Evolutionary conservation across 1,284 basidiomycete species (phyloP).

Genomic region (Tilletia indica): DNA sequence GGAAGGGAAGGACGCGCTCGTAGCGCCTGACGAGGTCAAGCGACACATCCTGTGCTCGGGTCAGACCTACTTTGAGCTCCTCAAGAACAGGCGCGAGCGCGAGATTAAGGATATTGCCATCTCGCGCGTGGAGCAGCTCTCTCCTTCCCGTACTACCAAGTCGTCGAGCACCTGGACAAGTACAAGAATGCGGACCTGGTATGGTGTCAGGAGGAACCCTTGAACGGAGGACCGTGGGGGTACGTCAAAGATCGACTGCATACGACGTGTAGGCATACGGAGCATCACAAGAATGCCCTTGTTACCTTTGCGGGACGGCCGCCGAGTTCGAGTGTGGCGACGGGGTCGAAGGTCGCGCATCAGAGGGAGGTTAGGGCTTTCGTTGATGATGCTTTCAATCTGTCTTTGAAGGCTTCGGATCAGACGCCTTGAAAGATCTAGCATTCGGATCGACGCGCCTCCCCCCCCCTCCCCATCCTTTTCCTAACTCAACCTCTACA

Average conservation of each 20-base stretch:
- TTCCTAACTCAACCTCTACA: too few species aligned
- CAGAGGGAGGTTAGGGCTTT: constrained; percentile 50
- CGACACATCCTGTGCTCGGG: constrained; percentile 77
- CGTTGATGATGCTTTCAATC: constrained; percentile 46
- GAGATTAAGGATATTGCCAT: constrained; percentile 83
- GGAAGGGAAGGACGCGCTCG: constrained; percentile 64
- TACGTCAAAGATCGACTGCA: constrained; percentile 76
- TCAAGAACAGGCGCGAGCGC: constrained; percentile 60
- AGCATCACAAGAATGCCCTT: constrained; percentile 78
- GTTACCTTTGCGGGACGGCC: constrained; percentile 51
- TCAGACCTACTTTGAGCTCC: constrained; percentile 87
- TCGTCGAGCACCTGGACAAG: constrained; percentile 64
- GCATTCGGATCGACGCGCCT: too few species aligned
- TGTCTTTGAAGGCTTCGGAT: constrained; percentile 27
- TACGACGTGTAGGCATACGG: constrained; percentile 47
- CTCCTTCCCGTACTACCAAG: constrained; percentile 84
- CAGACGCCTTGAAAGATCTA: constrained; percentile 6
- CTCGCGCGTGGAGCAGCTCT: constrained; percentile 88
- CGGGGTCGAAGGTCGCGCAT: constrained; percentile 73
- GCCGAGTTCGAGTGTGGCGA: constrained; percentile 65
- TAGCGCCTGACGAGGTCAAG: constrained; percentile 78
- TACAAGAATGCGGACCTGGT: constrained; percentile 90
- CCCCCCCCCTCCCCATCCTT: too few species aligned
- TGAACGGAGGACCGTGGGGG: constrained; percentile 73
- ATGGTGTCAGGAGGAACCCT: constrained; percentile 87